phyloP scores from a whole-genome alignment of 148 eudicot species.

The Persicaria tinctoria region DNA sequence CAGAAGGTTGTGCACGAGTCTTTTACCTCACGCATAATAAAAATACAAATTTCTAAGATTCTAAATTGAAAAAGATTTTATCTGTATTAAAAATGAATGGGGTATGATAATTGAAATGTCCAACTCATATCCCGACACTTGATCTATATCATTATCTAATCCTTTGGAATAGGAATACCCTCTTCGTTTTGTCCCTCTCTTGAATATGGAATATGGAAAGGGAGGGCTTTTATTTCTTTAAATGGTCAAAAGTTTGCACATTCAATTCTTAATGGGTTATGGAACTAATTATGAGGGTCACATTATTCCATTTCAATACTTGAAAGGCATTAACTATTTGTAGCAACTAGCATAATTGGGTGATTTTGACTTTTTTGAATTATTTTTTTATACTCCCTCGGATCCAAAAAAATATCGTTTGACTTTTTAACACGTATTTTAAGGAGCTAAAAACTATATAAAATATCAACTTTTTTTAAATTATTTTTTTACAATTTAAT shows the following conservation, averaged over 20 bases:
- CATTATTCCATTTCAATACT: slow-evolving; percentile 1
- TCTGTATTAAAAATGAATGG: too few relatives aligned
- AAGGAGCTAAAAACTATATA: too few relatives aligned
- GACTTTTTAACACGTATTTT: too few relatives aligned
- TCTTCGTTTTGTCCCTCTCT: not conserved
- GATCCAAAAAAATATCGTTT: too few relatives aligned
- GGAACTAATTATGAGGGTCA: not conserved
- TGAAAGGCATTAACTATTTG: not conserved
- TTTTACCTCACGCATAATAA: too few relatives aligned
- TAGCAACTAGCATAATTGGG: not conserved
- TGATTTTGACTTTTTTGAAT: not conserved
- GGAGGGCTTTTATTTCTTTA: not conserved
- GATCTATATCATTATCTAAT: not conserved
- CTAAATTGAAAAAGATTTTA: too few relatives aligned
- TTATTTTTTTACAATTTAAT: too few relatives aligned
- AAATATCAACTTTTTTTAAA: too few relatives aligned
- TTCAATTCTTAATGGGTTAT: not conserved
- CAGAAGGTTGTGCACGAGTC: too few relatives aligned
- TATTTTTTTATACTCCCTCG: too few relatives aligned
- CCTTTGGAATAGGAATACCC: not conserved
- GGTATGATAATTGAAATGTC: too few relatives aligned
- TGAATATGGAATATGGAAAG: slow-evolving; percentile 5
- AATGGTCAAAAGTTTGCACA: slow-evolving; percentile 7
- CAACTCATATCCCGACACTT: not conserved
- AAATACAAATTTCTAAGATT: too few relatives aligned